Conservation (phyloP, 371 early-diverging fungal genomes). For the Batkoa obscura region DNA sequence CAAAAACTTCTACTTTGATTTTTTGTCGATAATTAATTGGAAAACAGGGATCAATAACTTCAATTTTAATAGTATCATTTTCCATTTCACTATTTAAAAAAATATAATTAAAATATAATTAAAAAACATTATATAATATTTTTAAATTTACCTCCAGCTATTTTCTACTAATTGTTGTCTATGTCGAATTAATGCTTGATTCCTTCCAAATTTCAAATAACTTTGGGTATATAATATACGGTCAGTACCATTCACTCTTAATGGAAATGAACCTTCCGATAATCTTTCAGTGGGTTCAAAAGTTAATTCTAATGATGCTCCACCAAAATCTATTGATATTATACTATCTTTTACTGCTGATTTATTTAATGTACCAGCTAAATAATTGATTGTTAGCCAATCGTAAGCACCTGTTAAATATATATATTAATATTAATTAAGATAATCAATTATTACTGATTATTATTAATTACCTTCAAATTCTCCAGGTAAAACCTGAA, state of each 20-base stretch:
- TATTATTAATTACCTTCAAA: conserved; percentile 1
- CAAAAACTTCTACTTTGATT: neutral
- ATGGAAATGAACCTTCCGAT: neutral
- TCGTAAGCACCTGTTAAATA: neutral
- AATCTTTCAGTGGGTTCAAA: neutral
- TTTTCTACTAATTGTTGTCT: neutral
- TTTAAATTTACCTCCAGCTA: too few relatives aligned
- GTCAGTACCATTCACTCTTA: conserved; percentile 3
- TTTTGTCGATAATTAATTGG: neutral
- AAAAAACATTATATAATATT: too few relatives aligned
- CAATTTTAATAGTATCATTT: neutral
- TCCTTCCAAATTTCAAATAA: conserved; percentile 4
- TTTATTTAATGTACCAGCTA: neutral
- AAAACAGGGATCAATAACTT: neutral
- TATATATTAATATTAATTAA: neutral
- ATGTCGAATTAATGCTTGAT: neutral
- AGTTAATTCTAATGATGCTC: conserved; percentile 5
- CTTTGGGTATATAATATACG: conserved; percentile 3
- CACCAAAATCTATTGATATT: conserved; percentile 2
- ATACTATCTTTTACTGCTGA: neutral
- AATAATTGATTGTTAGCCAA: conserved; percentile 4
- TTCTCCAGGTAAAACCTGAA: conserved; percentile 6
- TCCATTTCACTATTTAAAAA: neutral
- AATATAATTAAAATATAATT: too few relatives aligned
- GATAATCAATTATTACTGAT: too few relatives aligned